These are phyloP conservation scores for Brassica juncea DNA, from an alignment of 345 rosid genomes.

Conservation along the genomic window DNA sequence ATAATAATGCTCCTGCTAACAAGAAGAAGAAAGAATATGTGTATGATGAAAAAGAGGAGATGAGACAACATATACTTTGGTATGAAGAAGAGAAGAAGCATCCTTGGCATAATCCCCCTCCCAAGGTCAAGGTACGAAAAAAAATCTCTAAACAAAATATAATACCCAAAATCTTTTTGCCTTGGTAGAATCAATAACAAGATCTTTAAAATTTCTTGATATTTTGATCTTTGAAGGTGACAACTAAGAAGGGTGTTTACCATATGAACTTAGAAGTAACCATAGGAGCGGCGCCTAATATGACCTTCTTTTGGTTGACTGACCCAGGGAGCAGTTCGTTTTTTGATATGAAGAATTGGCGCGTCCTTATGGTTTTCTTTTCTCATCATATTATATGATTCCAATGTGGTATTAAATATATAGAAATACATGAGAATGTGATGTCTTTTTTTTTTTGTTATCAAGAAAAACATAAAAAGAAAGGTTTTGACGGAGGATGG, in stretches of 20 bases:
- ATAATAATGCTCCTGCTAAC: neutral
- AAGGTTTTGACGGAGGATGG: neutral
- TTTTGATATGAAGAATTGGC: neutral
- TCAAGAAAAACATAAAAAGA: neutral
- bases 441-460: neutral
- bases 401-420: constrained; percentile 1
- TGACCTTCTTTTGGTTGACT: neutral
- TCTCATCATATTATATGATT: neutral
- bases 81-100: neutral
- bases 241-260: neutral
- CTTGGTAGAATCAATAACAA: neutral
- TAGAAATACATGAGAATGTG: neutral
- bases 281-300: neutral
- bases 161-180: neutral
- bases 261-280: neutral
- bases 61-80: neutral
- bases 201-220: neutral
- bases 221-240: neutral
- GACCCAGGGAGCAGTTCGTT: neutral
- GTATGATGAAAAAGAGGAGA: neutral
- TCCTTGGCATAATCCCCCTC: neutral
- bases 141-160: neutral
- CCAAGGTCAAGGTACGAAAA: neutral
- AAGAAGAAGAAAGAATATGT: neutral
- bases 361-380: constrained; percentile 8